Evolutionary conservation across 148 eudicot genomes (phyloP).

Genomic region (Drosera capensis): DNA sequence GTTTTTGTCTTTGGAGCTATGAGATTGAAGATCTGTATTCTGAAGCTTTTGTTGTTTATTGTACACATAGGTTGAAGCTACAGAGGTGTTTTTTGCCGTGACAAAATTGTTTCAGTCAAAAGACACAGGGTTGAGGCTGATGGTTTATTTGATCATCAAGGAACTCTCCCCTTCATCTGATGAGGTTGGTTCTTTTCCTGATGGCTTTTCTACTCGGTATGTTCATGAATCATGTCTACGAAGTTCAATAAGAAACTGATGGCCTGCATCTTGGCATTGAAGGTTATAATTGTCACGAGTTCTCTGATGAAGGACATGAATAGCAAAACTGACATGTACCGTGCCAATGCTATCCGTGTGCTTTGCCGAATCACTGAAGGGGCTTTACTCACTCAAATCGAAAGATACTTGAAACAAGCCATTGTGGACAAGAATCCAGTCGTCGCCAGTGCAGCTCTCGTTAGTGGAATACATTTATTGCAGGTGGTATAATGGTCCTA

Average conservation of each 20-base stretch:
- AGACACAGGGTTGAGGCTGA: conserved; percentile 71
- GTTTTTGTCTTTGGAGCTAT: not conserved
- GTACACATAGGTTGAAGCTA: conserved; percentile 58
- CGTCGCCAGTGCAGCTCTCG: too few relatives aligned
- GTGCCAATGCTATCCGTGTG: too few relatives aligned
- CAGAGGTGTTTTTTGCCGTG: conserved; percentile 82
- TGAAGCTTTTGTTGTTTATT: not conserved
- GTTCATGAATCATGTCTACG: not conserved
- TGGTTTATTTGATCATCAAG: too few relatives aligned
- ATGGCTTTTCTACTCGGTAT: conserved; percentile 1
- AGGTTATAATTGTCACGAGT: conserved; percentile 94
- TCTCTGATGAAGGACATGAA: too few relatives aligned
- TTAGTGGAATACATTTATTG: too few relatives aligned
- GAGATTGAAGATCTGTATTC: not conserved
- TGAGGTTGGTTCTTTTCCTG: conserved; percentile 37
- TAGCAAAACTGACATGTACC: too few relatives aligned
- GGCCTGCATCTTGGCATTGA: conserved; percentile 4
- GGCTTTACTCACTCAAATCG: too few relatives aligned
- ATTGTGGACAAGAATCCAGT: too few relatives aligned
- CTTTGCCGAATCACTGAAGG: too few relatives aligned
- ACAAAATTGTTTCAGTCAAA: conserved; percentile 82
- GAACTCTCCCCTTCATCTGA: too few relatives aligned
- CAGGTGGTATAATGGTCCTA: too few relatives aligned
- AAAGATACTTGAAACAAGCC: too few relatives aligned
- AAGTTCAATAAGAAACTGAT: not conserved